Base-by-base conservation (phyloP, 192 early-diverging fungal genomes). In the Lobosporangium transversale region DNA sequence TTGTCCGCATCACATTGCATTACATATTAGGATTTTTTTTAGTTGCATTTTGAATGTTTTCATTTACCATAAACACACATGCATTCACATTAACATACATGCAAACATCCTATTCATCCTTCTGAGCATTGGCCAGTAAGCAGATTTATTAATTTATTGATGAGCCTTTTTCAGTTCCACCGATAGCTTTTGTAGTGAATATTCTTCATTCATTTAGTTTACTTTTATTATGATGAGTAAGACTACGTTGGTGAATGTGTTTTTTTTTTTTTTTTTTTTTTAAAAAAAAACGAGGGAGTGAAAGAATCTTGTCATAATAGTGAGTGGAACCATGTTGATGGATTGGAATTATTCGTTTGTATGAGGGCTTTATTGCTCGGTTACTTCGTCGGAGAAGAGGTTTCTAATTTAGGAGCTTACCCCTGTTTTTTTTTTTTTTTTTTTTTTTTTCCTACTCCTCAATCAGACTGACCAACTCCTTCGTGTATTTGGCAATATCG, bases 401-500 rank as follows among this genome's bases (percentile, higher is more conserved):
- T 50, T 50, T 24, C 10, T 4, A 5, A 18, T 5, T 53, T 1
- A 29, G 7, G 23, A 20, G 7, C 45, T 48, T 48, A n/a, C n/a
- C n/a, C n/a, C n/a, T n/a, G n/a, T n/a, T n/a, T n/a, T n/a, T n/a
- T n/a, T n/a, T n/a, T n/a, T n/a, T n/a, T n/a, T n/a, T n/a, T n/a
- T n/a, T n/a, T n/a, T n/a, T n/a, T n/a, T n/a, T n/a, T n/a, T n/a
- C 23, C 24, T 70, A 75, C 15, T 66, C 71, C 35, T 78, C 63
- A 27, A 81, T 73, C 58, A 95, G 83, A 53, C 84, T 84, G 48
- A 95, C 87, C 21, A 97, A 80, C 29, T 92, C 92, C 71, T 95
- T 94, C 42, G 93, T 94, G 68, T 83, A 90, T 81, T 93, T 94
- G 23, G 94, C 95, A 70, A 98, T 93, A 62, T 98, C 94, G 82